These are phyloP conservation scores for Phytophthora sp. DNA, from an alignment of 352 stramenopile species.

Conservation along the genomic window DNA sequence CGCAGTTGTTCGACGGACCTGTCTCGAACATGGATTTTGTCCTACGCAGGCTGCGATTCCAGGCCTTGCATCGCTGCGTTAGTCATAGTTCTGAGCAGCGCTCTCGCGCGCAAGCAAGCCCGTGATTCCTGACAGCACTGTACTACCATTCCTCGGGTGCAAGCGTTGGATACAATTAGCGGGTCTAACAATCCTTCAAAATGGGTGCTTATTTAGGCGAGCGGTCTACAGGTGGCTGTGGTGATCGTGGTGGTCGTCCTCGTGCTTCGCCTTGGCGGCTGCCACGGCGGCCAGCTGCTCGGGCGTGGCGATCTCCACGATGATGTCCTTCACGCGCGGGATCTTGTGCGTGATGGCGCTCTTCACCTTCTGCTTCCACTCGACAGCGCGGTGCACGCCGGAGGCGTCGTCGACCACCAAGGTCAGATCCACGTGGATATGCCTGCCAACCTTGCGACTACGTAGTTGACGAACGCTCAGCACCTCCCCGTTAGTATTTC, in stretches of 20 bases:
- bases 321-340: conserved; percentile 66
- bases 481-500: conserved; percentile 49
- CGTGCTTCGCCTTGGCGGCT: conserved; percentile 4
- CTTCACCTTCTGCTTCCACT: conserved; percentile 71
- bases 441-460: conserved; percentile 58
- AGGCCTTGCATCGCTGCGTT: too few relatives aligned
- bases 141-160: too few relatives aligned
- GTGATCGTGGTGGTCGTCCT: not conserved
- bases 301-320: conserved; percentile 61
- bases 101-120: too few relatives aligned
- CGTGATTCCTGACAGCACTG: too few relatives aligned
- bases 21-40: too few relatives aligned
- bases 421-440: conserved; percentile 68
- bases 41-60: too few relatives aligned
- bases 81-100: too few relatives aligned
- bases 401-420: conserved; percentile 45
- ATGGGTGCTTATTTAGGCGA: too few relatives aligned
- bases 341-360: conserved; percentile 45
- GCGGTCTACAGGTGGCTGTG: conserved; percentile 12
- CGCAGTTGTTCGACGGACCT: too few relatives aligned
- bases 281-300: conserved; percentile 14
- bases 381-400: conserved; percentile 42
- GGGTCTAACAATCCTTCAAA: not conserved
- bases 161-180: too few relatives aligned
- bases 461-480: conserved; percentile 53